Conservation (phyloP, 345 rosid genomes). For the Arabidopsis suecica region DNA sequence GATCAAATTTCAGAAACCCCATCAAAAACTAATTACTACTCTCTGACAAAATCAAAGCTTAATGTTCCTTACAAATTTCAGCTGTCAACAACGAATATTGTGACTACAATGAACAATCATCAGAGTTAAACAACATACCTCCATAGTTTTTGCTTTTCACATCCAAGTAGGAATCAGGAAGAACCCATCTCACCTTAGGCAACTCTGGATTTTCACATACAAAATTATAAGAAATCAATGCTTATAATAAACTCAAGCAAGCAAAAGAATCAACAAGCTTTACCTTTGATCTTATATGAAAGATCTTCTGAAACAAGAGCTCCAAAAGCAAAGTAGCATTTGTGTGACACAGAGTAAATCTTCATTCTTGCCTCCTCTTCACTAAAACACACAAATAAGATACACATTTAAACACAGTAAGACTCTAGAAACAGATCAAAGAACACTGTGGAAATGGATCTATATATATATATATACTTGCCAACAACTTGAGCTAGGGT, state of each 20-base stretch:
- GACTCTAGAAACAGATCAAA: too few relatives aligned
- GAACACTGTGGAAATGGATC: too few relatives aligned
- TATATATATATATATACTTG: constrained; percentile 49
- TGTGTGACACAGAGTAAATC: constrained; percentile 76
- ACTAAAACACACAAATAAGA: constrained; percentile 42
- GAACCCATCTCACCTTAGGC: constrained; percentile 86
- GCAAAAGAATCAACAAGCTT: neutral
- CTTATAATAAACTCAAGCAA: neutral
- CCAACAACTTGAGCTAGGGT: constrained; percentile 71
- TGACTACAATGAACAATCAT: neutral
- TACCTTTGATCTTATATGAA: constrained; percentile 78
- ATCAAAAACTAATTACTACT: neutral
- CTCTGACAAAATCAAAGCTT: neutral
- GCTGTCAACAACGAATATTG: neutral
- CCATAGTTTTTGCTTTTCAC: constrained; percentile 87
- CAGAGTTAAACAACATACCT: constrained; percentile 44
- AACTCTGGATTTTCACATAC: constrained; percentile 51
- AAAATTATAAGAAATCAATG: neutral
- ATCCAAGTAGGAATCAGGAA: constrained; percentile 93
- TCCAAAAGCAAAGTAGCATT: constrained; percentile 83
- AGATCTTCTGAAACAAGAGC: constrained; percentile 72
- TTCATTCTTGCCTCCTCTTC: constrained; percentile 90
- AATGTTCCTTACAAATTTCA: neutral
- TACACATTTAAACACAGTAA: neutral
- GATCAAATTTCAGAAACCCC: neutral